A percentile compares a stretch with the other conserved stretches of the same genome.
Evolutionary conservation across 1,284 basidiomycete genomes (phyloP).

Genomic region (Rhodofomes roseus): DNA sequence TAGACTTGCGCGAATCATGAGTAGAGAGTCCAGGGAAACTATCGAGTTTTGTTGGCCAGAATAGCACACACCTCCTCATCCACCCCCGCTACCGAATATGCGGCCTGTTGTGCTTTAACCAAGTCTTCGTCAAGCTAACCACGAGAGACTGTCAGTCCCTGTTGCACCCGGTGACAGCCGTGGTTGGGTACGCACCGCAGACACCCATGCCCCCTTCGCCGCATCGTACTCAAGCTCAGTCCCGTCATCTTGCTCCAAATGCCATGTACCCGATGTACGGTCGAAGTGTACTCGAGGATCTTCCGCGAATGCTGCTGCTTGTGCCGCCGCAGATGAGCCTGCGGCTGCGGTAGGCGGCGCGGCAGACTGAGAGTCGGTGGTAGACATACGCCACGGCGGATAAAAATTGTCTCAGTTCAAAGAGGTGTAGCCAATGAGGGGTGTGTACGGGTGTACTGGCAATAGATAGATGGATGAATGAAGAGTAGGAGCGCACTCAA

Average conservation of each 20-base stretch:
- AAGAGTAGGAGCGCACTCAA: neutral
- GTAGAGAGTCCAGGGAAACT: neutral
- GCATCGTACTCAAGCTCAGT: conserved; percentile 87
- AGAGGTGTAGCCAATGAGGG: neutral
- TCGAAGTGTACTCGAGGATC: conserved; percentile 83
- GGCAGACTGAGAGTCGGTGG: conserved; percentile 7
- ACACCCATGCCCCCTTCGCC: conserved; percentile 73
- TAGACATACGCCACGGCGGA: neutral
- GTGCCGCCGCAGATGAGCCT: conserved; percentile 49
- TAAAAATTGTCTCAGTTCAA: neutral
- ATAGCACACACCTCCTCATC: conserved; percentile 76
- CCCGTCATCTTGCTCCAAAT: conserved; percentile 86
- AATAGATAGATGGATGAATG: no score
- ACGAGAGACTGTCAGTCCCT: neutral
- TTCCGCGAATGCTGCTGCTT: conserved; percentile 64
- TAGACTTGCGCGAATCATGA: conserved; percentile 28
- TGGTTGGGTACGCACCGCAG: conserved; percentile 57
- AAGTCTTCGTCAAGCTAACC: conserved; percentile 76
- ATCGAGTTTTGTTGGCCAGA: neutral
- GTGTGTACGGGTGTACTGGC: no score
- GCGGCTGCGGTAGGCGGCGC: conserved; percentile 46
- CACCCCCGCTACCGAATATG: conserved; percentile 86
- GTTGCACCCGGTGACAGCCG: neutral
- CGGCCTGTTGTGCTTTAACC: conserved; percentile 84
- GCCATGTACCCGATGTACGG: conserved; percentile 75